Evolutionary conservation across 2,329 filamentous ascomycete genomes (phyloP).

Genomic region (Paraphaeosphaeria sporulosa): DNA sequence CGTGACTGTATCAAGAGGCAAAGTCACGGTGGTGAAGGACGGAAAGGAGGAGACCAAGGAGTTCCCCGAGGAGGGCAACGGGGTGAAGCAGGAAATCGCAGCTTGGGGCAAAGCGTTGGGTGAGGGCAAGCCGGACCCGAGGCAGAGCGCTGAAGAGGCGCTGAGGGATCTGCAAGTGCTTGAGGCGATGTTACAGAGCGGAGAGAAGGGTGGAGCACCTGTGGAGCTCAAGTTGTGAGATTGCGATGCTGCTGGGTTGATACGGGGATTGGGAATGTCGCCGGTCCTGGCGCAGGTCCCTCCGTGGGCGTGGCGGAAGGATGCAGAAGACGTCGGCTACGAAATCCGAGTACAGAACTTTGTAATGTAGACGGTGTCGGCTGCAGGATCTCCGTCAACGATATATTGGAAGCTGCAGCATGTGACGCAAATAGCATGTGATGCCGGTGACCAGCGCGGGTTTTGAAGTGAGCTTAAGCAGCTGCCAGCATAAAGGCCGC

Average conservation of each 20-base stretch:
- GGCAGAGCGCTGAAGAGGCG: constrained; percentile 65
- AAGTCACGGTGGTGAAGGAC: constrained; percentile 36
- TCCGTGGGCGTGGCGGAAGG: not conserved
- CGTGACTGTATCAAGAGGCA: constrained; percentile 59
- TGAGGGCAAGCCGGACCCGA: constrained; percentile 57
- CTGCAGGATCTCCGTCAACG: not conserved
- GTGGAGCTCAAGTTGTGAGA: constrained; percentile 27
- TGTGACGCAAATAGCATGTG: not conserved
- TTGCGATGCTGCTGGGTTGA: not conserved
- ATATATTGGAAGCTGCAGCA: not conserved
- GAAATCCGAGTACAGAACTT: not conserved
- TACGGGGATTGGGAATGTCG: not conserved
- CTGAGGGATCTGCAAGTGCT: constrained; percentile 67
- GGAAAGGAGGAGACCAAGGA: constrained; percentile 47
- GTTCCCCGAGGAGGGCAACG: constrained; percentile 59
- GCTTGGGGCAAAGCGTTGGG: constrained; percentile 66
- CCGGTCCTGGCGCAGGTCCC: not conserved
- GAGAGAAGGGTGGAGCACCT: constrained; percentile 47
- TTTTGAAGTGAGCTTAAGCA: constrained; percentile 10
- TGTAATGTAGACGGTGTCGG: not conserved
- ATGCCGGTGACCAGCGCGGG: not conserved
- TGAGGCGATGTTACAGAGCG: constrained; percentile 52
- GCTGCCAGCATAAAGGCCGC: not conserved
- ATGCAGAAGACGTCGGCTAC: not conserved
- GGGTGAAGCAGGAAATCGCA: constrained; percentile 67